These are phyloP conservation scores for Picochlorum sp. DNA, from an alignment of 139 green algal species.

Conservation along the genomic window DNA sequence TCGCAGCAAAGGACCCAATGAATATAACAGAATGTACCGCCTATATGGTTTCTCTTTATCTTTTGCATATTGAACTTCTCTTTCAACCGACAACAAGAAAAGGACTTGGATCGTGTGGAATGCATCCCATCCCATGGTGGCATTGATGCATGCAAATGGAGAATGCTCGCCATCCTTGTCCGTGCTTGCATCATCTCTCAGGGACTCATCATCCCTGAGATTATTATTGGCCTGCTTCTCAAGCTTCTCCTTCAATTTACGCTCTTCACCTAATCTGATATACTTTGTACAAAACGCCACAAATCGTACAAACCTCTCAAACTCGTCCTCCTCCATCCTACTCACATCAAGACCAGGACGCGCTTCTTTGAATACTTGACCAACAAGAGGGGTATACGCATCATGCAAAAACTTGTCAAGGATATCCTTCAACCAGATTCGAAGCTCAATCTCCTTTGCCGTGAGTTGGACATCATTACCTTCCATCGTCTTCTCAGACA, in stretches of 20 bases:
- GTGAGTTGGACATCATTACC: too few species aligned
- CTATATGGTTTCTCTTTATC: slow-evolving; percentile 37
- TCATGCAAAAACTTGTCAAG: slow-evolving; percentile 11
- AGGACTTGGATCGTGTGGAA: slow-evolving; percentile 56
- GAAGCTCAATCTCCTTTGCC: not conserved
- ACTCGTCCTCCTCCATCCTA: slow-evolving; percentile 40
- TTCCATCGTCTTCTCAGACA: not conserved
- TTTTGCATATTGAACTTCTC: slow-evolving; percentile 15
- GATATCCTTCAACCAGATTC: slow-evolving; percentile 4
- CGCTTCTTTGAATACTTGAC: slow-evolving; percentile 33
- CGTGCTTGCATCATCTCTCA: not conserved
- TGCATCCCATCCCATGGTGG: slow-evolving; percentile 67
- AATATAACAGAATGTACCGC: slow-evolving; percentile 3
- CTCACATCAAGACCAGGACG: slow-evolving; percentile 50
- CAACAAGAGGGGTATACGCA: slow-evolving; percentile 13
- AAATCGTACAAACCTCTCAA: slow-evolving; percentile 50
- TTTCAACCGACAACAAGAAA: slow-evolving; percentile 44
- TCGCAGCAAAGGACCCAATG: slow-evolving; percentile 45
- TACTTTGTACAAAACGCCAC: slow-evolving; percentile 51
- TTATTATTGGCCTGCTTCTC: not conserved
- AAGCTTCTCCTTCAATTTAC: slow-evolving; percentile 5
- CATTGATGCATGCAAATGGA: slow-evolving; percentile 54
- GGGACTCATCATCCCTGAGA: too few species aligned
- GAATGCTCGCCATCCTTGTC: slow-evolving; percentile 26
- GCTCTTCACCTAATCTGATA: slow-evolving; percentile 44